Conservation (phyloP, 1,139 yeast genomes). For the Yamadazyma triangularis region DNA sequence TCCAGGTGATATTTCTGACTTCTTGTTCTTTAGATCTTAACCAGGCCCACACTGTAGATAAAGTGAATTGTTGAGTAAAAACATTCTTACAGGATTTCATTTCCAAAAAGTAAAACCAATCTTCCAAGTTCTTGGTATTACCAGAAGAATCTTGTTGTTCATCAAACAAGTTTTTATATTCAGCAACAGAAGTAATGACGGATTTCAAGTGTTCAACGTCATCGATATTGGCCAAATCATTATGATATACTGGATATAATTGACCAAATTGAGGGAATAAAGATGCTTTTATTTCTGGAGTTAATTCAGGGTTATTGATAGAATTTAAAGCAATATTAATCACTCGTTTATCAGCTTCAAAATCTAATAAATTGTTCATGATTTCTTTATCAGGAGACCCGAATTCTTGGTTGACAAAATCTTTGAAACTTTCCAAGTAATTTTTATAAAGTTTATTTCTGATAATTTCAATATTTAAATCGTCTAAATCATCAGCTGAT, state of each 20-base stretch:
- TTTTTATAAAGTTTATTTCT: slow-evolving; percentile 91
- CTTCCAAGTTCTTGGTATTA: slow-evolving; percentile 65
- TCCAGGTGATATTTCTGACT: slow-evolving; percentile 95
- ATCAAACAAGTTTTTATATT: slow-evolving; percentile 64
- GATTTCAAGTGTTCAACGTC: slow-evolving; percentile 81
- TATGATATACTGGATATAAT: slow-evolving; percentile 71
- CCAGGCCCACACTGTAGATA: slow-evolving; percentile 94
- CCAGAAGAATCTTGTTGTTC: slow-evolving; percentile 51
- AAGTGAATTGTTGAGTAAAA: slow-evolving; percentile 93
- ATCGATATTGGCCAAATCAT: slow-evolving; percentile 67
- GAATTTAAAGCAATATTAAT: slow-evolving; percentile 91
- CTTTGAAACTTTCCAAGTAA: slow-evolving; percentile 81
- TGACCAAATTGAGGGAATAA: slow-evolving; percentile 80
- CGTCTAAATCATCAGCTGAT: slow-evolving; percentile 92
- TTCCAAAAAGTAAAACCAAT: slow-evolving; percentile 87
- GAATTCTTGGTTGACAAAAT: slow-evolving; percentile 57
- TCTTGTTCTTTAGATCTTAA: slow-evolving; percentile 94
- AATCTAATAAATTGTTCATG: slow-evolving; percentile 71
- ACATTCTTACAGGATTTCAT: slow-evolving; percentile 91
- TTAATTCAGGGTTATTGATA: slow-evolving; percentile 68
- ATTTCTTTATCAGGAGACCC: slow-evolving; percentile 77
- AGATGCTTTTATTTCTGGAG: slow-evolving; percentile 62
- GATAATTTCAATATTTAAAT: slow-evolving; percentile 89
- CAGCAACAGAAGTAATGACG: slow-evolving; percentile 70
- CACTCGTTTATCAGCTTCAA: slow-evolving; percentile 94